Base-by-base conservation (phyloP, 2,329 filamentous ascomycete genomes). In the Aspergillus chevalieri region DNA sequence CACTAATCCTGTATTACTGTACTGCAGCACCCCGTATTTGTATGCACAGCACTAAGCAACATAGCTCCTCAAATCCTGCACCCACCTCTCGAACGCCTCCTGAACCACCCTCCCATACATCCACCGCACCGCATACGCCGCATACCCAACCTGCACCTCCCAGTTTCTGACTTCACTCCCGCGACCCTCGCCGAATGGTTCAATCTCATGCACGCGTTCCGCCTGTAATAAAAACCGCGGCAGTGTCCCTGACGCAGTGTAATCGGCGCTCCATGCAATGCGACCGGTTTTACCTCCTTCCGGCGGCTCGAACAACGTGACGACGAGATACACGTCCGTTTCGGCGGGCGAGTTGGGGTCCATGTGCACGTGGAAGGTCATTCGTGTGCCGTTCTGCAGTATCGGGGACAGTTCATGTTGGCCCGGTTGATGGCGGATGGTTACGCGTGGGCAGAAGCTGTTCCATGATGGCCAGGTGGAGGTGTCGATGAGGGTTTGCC, bases 401-500 rank as follows among this genome's bases (percentile, higher is more conserved):
- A 59, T 45, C 9, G 61, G 57, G 0, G 63, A 64, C 44, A 57
- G 55, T 0, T 52, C 12, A 8, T 38, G 46, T 33, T 54, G 41
- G 38, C 57, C 39, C 49, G 72, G 65, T 26, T 76, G 74, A 34
- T 67, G 64, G 42, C 65, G 71, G 55, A 78, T 71, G n/a, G 67
- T 69, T 4, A 75, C 73, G 21, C 65, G 63, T 2, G 73, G 69
- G 5, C 74, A 64, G 57, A 76, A 77, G 6, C 64, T 63, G 54
- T 77, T 78, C 75, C 75, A 78, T 43, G 67, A 57, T 19, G 68
- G 65, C 69, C 71, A 78, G 46, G 68, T 72, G 19, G 72, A 69
- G 24, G 72, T 72, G 57, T 77, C 65, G 44, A 71, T 65, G 3
- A 77, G 59, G 7, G 67, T 65, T 21, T 70, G 61, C 66, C 74